Conservation (phyloP, 1,284 basidiomycete genomes). For the Ceraceosorus bombacis region DNA sequence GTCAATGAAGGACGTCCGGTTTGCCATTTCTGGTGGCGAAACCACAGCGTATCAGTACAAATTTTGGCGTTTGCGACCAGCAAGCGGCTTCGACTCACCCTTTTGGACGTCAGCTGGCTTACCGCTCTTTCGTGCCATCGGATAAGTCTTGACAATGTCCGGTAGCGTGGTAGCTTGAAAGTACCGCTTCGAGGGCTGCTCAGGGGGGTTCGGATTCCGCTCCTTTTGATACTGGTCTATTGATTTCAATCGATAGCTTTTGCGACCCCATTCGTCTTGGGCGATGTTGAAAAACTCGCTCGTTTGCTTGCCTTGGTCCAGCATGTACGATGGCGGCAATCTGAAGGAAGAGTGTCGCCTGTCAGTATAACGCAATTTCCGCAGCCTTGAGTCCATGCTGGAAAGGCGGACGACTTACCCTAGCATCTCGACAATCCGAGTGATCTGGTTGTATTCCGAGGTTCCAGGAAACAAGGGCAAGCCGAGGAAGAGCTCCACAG, state of each 20-base stretch:
- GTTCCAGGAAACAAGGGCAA: constrained; percentile 94
- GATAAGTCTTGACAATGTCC: constrained; percentile 92
- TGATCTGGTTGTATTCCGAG: constrained; percentile 97
- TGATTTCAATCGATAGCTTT: constrained; percentile 79
- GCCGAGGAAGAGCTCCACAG: constrained; percentile 93
- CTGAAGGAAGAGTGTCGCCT: constrained; percentile 49
- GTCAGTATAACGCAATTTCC: no score
- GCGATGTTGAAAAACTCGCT: constrained; percentile 81
- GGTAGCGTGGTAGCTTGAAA: constrained; percentile 89
- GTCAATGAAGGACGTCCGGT: constrained; percentile 89
- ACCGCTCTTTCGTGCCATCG: constrained; percentile 69
- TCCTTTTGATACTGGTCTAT: constrained; percentile 92
- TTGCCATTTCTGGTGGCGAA: constrained; percentile 68
- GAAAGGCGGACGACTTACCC: constrained; percentile 60
- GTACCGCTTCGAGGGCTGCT: constrained; percentile 97
- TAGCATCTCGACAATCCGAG: constrained; percentile 94
- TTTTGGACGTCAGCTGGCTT: constrained; percentile 84
- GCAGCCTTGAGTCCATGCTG: neutral
- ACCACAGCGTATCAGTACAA: neutral
- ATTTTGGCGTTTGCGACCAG: neutral
- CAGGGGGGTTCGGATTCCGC: constrained; percentile 68
- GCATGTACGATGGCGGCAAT: constrained; percentile 80
- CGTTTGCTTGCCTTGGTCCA: constrained; percentile 93
- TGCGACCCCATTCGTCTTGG: constrained; percentile 73
- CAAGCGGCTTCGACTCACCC: constrained; percentile 54